Base-by-base conservation (phyloP, 805 yeast species). In the Hanseniaspora nectarophila region DNA sequence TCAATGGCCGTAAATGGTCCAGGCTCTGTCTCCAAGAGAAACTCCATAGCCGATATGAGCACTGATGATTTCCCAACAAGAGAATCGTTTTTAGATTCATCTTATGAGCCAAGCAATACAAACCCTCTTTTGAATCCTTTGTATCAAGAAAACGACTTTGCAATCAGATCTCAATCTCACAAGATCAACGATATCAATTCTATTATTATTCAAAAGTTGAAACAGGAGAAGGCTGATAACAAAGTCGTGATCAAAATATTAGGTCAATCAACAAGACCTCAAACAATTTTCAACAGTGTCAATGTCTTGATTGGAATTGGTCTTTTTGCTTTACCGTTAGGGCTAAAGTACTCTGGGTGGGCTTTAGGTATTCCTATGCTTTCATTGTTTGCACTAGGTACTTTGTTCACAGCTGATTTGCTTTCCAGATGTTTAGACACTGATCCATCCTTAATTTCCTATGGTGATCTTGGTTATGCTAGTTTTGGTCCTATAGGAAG, bases 391-490 rank as follows among this genome's bases (percentile, higher is more conserved):
- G 92, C 92, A 1, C 45, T 70, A 12, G 67, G 80, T 28, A 87
- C 95, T 2, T 81, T 75, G 58, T 80, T 86, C 72, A 81, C 92
- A 1, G 95, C 95, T 8, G 73, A 73, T 5, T 68, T 86, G 47
- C 70, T 88, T 54, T 81, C 90, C 13, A 73, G 75, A 54, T 80
- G 95, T 57, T 74, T 87, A 74, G 87, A 82, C 56, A 81, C 87
- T 0, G 92, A 87, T 67, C 81, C 76, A 15, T 81, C 92, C 0
- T 67, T 87, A 50, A 80, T 82, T 72, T 84, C 95, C 0, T 88
- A 87, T 64, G 94, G 95, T 0, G 96, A 88, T 67, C 71, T 88
- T 45, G 95, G 94, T 3, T 81, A 77, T 59, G 85, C 86, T n/a
- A 84, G 89, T 0, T 86, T 82, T 61, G 95, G 95, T 1, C 70